Evolutionary conservation across 371 early-diverging fungal species (phyloP), one percentile per base, ranked within the genome.

Genomic region (Rhizopus microsporus): DNA sequence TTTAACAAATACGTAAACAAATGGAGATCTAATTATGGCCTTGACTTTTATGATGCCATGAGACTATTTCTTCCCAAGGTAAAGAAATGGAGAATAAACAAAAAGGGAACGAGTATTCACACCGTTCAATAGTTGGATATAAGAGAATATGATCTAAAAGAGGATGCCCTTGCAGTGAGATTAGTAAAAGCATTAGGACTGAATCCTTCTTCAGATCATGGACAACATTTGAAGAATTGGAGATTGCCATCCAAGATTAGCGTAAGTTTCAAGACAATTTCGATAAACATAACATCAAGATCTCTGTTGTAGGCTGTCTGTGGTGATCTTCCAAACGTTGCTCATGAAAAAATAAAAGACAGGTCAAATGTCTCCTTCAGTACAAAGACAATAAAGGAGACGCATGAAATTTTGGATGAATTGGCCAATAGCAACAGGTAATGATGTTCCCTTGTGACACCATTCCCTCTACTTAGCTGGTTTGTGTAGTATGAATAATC

Each of bases 1-100:
- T 51, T 75, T 15, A 45, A 49, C 17, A 53, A 59, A 38, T 75
- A 59, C 33, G 15, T 54, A 13, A 63, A 81, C 60, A 70, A 69
- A 30, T 85, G 80, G 81, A 77, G 82, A 38, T 48, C 55, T 6
- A 57, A 70, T 37, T 77, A 74, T 47, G 81, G 80, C 4, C 65
- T 56, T 34, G 64, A 77, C 63, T 74, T 81, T 62, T 82, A 74
- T 53, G 81, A 83, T 12, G 70, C 76, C n/a, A 77, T 88, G 61
- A 75, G 89, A n/a, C 64, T 90, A n/a, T 58, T 90, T 31, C 63
- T 90, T 15, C 91, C 91, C 30, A 82, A 87, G 63, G 85, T 86
- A 73, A 40, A 51, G 52, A 29, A 9, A 12, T 23, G 2, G 9
- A 37, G 23, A 57, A 31, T 10, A 15, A 17, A n/a, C 7, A 16